Percentiles rank a stretch among this genome's conserved stretches.
These are phyloP conservation scores for Aspergillus sp. DNA, from an alignment of 2,329 filamentous ascomycete genomes.

Conservation along the genomic window DNA sequence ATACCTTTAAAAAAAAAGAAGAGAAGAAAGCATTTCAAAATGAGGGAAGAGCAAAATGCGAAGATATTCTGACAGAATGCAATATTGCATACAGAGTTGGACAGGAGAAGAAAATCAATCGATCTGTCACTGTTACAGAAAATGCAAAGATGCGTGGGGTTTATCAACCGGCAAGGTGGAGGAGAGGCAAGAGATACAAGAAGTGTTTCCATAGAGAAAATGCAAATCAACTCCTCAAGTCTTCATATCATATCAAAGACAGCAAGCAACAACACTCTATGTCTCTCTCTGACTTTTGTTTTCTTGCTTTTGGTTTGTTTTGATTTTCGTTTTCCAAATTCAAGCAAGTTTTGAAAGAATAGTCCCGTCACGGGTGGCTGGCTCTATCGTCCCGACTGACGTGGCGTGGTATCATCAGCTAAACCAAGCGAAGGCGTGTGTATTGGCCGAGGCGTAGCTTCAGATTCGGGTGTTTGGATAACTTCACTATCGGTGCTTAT, in stretches of 20 bases:
- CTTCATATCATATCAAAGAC: background rate
- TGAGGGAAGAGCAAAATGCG: background rate
- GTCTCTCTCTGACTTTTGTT: background rate
- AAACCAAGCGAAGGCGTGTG: slow-evolving; percentile 28
- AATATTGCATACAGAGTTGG: background rate
- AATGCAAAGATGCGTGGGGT: background rate
- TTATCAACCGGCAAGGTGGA: background rate
- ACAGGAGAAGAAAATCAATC: background rate
- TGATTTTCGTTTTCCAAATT: background rate
- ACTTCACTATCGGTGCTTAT: slow-evolving; percentile 19
- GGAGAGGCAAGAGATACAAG: background rate
- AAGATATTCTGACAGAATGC: background rate
- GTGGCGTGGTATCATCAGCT: slow-evolving; percentile 27
- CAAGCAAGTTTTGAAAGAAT: background rate
- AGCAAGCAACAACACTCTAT: background rate
- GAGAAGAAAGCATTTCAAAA: background rate
- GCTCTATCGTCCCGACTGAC: slow-evolving; percentile 24
- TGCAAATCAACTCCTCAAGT: background rate
- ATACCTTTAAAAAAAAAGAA: background rate
- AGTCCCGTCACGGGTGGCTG: slow-evolving; percentile 1
- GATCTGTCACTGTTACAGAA: background rate
- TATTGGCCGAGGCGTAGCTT: slow-evolving; percentile 34
- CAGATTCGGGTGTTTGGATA: slow-evolving; percentile 27
- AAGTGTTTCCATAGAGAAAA: background rate
- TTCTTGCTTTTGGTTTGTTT: background rate